phyloP scores from a whole-genome alignment of 116 monocot species.

The Posidonia oceanica region DNA sequence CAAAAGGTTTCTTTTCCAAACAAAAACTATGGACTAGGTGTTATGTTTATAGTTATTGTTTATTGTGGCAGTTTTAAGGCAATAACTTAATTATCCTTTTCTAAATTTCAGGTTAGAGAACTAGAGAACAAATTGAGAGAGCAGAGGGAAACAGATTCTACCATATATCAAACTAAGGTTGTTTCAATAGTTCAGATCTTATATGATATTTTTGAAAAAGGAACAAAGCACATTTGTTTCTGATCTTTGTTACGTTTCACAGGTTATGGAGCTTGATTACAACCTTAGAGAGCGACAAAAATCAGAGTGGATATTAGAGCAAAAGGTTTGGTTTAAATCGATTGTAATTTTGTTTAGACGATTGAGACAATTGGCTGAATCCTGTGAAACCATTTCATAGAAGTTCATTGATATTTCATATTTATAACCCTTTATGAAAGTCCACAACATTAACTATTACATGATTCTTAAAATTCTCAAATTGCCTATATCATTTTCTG shows the following conservation, averaged over 20 bases:
- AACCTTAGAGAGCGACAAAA: conserved; percentile 19
- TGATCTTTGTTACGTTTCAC: not conserved
- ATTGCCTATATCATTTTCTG: too few relatives aligned
- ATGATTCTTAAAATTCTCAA: too few relatives aligned
- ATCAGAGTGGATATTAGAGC: not conserved
- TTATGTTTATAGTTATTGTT: not conserved
- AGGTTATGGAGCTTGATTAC: conserved; percentile 49
- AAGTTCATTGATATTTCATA: too few relatives aligned
- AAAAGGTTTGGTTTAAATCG: not conserved
- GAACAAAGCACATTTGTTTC: too few relatives aligned
- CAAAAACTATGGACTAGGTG: not conserved
- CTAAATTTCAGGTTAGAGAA: conserved; percentile 36
- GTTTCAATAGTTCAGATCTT: too few relatives aligned
- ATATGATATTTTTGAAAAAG: too few relatives aligned
- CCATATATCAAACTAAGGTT: not conserved
- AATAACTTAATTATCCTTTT: not conserved
- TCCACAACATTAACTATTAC: too few relatives aligned
- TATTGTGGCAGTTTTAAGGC: not conserved
- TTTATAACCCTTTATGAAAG: too few relatives aligned
- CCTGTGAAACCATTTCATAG: too few relatives aligned
- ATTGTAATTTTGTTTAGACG: too few relatives aligned
- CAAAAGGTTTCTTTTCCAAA: conserved; percentile 32
- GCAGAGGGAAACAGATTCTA: conserved; percentile 14
- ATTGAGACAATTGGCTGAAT: too few relatives aligned
- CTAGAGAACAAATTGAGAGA: conserved; percentile 54